Evolutionary conservation across 1,284 basidiomycete genomes (phyloP), one percentile per base, ranked within the genome.

Genomic region (Sparassis latifolia): DNA sequence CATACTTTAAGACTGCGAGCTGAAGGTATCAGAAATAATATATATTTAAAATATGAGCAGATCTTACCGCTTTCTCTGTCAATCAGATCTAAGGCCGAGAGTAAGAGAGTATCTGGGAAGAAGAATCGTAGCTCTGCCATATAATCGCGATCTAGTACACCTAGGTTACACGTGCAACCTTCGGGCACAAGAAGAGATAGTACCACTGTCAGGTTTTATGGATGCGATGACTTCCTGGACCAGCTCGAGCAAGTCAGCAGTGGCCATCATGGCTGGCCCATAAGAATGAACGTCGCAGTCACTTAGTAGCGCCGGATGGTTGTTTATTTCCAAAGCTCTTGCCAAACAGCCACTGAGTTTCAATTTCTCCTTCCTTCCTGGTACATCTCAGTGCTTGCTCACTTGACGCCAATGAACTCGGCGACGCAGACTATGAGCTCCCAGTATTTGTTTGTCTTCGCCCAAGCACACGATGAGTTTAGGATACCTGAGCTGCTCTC

Each of bases 391-490:
- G 35, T 38, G 9, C 35, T 7, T 9, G n/a, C 20, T 20, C 20
- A 20, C 20, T 20, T 20, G n/a, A 38, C 35, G 9, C n/a, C n/a
- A n/a, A 38, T n/a, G 35, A n/a, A 38, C n/a, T 7, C 7, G n/a
- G 7, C 35, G n/a, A 38, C n/a, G n/a, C 35, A 9, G 35, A n/a
- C 35, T 38, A n/a, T 27, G 27, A 6, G 27, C 40, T 12, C n/a
- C 9, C 68, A 72, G 53, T 92, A 86, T 66, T 75, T 93, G 45
- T 69, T 93, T 47, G 75, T 86, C 44, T 89, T 91, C 65, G 89
- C 89, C 1, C 87, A 90, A 66, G 78, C 77, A 6, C 90, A 94
- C 62, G 73, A 78, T 33, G 84, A 88, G 40, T 95, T 94, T 63
- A 76, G 92, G 28, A 67, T 93, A 12, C 90, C 92, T 28, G 90